Percentiles rank a stretch among this genome's conserved stretches.
phyloP scores from a whole-genome alignment of 805 yeast genomes.

The Cyberlindnera veronae region DNA sequence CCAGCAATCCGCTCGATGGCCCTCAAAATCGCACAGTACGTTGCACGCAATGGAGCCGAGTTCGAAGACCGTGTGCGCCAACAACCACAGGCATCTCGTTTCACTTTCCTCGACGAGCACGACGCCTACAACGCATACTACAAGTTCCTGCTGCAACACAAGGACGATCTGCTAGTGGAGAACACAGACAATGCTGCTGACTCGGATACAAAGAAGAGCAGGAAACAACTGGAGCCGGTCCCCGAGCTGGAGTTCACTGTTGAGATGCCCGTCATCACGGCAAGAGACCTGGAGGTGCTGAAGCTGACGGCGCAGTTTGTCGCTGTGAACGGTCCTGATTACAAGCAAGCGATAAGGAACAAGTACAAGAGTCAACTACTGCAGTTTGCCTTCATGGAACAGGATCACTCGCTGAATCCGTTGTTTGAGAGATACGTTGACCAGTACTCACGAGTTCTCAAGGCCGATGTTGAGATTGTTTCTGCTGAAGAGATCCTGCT shows the following conservation, averaged over 20 bases:
- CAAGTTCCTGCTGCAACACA: slow-evolving; percentile 39
- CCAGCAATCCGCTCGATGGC: slow-evolving; percentile 48
- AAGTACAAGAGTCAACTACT: slow-evolving; percentile 34
- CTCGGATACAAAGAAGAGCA: slow-evolving; percentile 12
- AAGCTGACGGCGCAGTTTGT: slow-evolving; percentile 69
- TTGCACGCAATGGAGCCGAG: slow-evolving; percentile 59
- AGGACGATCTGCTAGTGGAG: slow-evolving; percentile 20
- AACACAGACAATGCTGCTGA: slow-evolving; percentile 22
- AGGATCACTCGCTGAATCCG: slow-evolving; percentile 55
- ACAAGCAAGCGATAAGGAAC: slow-evolving; percentile 39
- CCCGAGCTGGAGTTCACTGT: slow-evolving; percentile 14
- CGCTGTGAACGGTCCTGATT: slow-evolving; percentile 54
- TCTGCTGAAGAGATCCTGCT: slow-evolving; percentile 36
- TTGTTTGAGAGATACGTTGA: slow-evolving; percentile 46
- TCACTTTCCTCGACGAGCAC: slow-evolving; percentile 55
- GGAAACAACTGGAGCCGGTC: slow-evolving; percentile 4
- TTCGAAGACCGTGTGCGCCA: slow-evolving; percentile 58
- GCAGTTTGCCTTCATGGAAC: slow-evolving; percentile 67
- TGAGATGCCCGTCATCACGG: slow-evolving; percentile 41
- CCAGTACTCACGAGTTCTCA: slow-evolving; percentile 46
- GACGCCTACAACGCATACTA: slow-evolving; percentile 62
- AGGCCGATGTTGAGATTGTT: slow-evolving; percentile 19
- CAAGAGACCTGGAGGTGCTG: slow-evolving; percentile 63
- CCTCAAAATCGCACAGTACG: slow-evolving; percentile 70
- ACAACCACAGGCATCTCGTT: slow-evolving; percentile 48